Base-by-base conservation (phyloP, 1,284 basidiomycete species). In the Neonothopanus nambi region DNA sequence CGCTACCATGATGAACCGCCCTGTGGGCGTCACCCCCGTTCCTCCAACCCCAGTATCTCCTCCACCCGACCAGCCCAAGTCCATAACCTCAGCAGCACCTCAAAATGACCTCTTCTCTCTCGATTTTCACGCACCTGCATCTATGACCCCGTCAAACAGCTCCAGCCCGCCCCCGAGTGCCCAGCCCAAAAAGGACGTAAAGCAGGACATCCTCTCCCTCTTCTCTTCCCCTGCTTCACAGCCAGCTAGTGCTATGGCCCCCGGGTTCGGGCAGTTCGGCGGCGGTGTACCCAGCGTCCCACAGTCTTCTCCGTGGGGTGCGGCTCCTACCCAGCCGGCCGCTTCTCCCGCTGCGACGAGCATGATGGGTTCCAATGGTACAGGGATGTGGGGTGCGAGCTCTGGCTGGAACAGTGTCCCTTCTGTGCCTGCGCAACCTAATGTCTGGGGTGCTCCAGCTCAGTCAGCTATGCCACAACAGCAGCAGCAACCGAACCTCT, bases 131-230 rank as follows among this genome's bases (percentile, higher is more conserved):
- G 75, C 84, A 0, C 76, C 83, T 0, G 56, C 76, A 12, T 59
- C 73, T 8, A 54, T 75, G 33, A 58, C 75, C 15, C 62, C 74
- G 2, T 64, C 70, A 21, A 62, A 66, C 3, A 48, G 63, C 15
- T 23, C 45, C 12, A 26, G 61, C 5, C 54, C 69, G 7, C 56
- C 74, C 5, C 61, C 70, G 21, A 13, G 8, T 13, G 30, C 30
- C 13, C 30, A 33, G 13, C 75, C 78, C 0, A 79, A 78, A 65
- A 88, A 89, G 62, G 86, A 91, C 63, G 79, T 87, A 52, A 95
- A 94, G 64, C 82, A 91, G 56, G 89, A 95, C 61, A 95, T 96
- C 61, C 76, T 96, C 37, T 93, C 90, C 0, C 79, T 95, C 42
- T 95, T 93, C 66, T 82, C 87, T n/a, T 62, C 79, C 6, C 62